Conservation (phyloP, 2,329 filamentous ascomycete species). For the Chaetomiaceae sp. region DNA sequence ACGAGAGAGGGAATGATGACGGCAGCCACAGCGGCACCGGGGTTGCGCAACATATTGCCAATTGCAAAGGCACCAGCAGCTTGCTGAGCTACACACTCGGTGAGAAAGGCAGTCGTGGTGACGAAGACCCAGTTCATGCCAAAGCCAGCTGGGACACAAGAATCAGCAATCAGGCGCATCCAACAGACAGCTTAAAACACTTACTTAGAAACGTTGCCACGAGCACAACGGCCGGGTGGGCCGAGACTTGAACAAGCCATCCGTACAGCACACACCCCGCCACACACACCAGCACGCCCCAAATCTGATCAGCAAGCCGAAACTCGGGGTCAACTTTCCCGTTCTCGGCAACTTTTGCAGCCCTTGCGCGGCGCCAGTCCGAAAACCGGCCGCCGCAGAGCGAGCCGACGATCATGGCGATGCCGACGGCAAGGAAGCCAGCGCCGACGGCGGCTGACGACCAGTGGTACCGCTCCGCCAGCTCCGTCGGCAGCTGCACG, state of each 20-base stretch:
- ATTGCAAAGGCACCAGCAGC: slow-evolving; percentile 17
- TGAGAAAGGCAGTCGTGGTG: slow-evolving; percentile 17
- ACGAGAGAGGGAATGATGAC: slow-evolving; percentile 13
- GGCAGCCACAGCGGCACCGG: slow-evolving; percentile 12
- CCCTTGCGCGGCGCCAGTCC: slow-evolving; percentile 15
- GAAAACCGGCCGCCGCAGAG: slow-evolving; percentile 15
- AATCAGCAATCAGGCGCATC: neutral
- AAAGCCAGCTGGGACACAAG: slow-evolving; percentile 6
- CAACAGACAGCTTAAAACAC: neutral
- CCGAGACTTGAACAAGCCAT: slow-evolving; percentile 7
- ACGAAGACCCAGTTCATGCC: slow-evolving; percentile 21
- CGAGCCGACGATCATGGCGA: slow-evolving; percentile 16
- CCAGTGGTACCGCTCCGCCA: slow-evolving; percentile 13
- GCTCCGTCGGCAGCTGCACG: slow-evolving; percentile 11
- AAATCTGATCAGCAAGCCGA: slow-evolving; percentile 16
- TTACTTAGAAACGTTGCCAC: slow-evolving; percentile 16
- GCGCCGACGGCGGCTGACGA: slow-evolving; percentile 14
- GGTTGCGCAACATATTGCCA: slow-evolving; percentile 17
- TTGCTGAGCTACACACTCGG: slow-evolving; percentile 17
- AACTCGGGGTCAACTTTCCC: slow-evolving; percentile 19
- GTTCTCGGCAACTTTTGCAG: neutral
- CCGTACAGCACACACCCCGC: slow-evolving; percentile 14
- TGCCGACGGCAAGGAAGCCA: slow-evolving; percentile 14
- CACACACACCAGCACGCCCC: slow-evolving; percentile 14
- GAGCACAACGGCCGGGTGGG: slow-evolving; percentile 11